Conservation (phyloP, 75 land plant species). For the Pinus albicaulis region DNA sequence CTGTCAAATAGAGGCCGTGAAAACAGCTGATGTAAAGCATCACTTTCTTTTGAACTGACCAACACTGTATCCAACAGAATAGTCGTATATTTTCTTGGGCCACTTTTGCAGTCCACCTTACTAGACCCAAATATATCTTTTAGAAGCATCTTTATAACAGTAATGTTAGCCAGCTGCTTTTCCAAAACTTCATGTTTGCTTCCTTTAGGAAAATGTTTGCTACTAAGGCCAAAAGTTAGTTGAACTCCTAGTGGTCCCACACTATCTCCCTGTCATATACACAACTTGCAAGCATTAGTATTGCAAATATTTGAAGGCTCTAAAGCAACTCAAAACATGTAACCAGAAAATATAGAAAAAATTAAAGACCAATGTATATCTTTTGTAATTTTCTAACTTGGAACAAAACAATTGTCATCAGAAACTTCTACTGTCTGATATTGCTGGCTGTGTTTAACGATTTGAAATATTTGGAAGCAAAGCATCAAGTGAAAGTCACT, state of each 20-base stretch:
- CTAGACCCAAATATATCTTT: constrained; percentile 3
- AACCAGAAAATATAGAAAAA: neutral
- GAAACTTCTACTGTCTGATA: neutral
- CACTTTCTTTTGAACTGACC: neutral
- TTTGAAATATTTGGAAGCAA: neutral
- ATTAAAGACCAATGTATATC: neutral
- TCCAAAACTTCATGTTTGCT: neutral
- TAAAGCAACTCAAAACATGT: neutral
- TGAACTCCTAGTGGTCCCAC: constrained; percentile 11
- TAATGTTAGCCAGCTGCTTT: neutral
- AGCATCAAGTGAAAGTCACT: neutral
- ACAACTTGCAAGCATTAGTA: neutral
- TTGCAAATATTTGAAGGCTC: neutral
- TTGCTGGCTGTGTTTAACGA: neutral
- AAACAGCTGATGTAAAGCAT: constrained; percentile 2
- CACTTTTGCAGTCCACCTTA: neutral
- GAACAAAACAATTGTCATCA: neutral
- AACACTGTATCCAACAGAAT: constrained; percentile 7
- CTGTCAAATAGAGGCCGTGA: constrained; percentile 1
- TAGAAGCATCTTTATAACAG: neutral
- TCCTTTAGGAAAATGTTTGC: constrained; percentile 1
- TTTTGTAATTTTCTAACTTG: neutral
- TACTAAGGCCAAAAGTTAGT: constrained; percentile 3
- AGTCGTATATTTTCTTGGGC: neutral
- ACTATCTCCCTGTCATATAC: constrained; percentile 12